Evolutionary conservation across 225 moss, liverwort and hornwort species (phyloP).

Genomic region (Bryoerythrophyllum caledonicum): DNA sequence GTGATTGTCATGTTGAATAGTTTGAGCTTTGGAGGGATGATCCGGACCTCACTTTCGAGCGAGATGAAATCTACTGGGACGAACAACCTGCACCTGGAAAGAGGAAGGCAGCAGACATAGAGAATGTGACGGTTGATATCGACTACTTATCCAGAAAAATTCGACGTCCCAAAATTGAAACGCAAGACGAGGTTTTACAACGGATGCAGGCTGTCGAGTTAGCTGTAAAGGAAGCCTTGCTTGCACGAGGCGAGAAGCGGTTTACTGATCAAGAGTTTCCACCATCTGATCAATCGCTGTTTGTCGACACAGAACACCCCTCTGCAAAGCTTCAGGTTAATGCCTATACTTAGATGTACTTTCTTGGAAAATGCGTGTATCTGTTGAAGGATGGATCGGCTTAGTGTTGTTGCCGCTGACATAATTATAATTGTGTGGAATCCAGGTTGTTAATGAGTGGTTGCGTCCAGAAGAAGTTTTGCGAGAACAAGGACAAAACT

Average conservation of each 20-base stretch:
- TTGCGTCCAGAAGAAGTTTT: conserved; percentile 80
- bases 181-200: conserved; percentile 90
- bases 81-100: conserved; percentile 90
- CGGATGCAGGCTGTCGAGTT: conserved; percentile 97
- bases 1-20: conserved; percentile 38
- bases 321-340: conserved; percentile 85
- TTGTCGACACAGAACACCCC: conserved; percentile 83
- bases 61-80: conserved; percentile 95
- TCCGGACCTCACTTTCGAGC: conserved; percentile 81
- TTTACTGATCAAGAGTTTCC: conserved; percentile 99
- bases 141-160: conserved; percentile 87
- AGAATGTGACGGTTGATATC: conserved; percentile 82
- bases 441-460: conserved; percentile 92
- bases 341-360: neutral
- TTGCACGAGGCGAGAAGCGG: conserved; percentile 85
- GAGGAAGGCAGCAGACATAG: conserved; percentile 79
- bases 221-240: conserved; percentile 93
- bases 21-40: conserved; percentile 95
- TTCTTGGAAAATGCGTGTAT: conserved; percentile 12
- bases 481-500: conserved; percentile 61
- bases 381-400: neutral
- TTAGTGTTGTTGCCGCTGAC: conserved; percentile 9
- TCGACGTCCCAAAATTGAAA: conserved; percentile 84
- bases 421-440: conserved; percentile 6
- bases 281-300: conserved; percentile 79